Base-by-base conservation (phyloP, 805 yeast species). In the Metschnikowia lachancei region DNA sequence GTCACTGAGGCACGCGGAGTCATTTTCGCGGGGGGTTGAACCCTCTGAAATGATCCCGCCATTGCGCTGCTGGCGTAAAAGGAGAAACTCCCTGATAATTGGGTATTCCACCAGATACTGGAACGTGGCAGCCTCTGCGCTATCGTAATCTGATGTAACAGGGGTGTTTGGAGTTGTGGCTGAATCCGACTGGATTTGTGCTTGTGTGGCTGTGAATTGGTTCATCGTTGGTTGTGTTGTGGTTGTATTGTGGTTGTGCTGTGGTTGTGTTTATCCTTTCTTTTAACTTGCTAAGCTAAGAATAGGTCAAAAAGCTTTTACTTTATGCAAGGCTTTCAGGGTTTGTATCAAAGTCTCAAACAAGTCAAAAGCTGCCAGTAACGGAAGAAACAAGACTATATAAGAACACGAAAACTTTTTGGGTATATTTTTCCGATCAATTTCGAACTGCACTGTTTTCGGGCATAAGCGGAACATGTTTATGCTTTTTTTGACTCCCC, bases 11-110 rank as follows among this genome's bases (percentile, higher is more conserved):
- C 41, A 18, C 4, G 42, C 26, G 16, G 37, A 22, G 13, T 24
- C 26, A 7, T 32, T 35, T 12, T 43, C 47, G 6, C 26, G 8
- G 2, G 41, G 46, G 8, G 39, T 32, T 7, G 38, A 14, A 7
- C 7, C 39, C 9, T 32, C 41, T 2, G 47, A 18, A 7, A 9
- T 19, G 3, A 16, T 2, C 10, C 34, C 20, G 2, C 42, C 42
- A 18, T 32, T 33, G 26, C 47, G 30, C 17, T 20, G 26, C 5
- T 28, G 17, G 9, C 39, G 42, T 26, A 43, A 18, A 13, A 26
- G 30, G 5, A 43, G 28, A 18, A 38, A 37, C n/a, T 43, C 47
- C 4, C 47, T 33, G 17, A 43, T 43, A 19, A 43, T 43, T 2
- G 41, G 33, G 30, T 43, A 26, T 13, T 43, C 41, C 40, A 24